Evolutionary conservation across 306 rosid species (phyloP).

Genomic region (Cyclanthera cordifolia): DNA sequence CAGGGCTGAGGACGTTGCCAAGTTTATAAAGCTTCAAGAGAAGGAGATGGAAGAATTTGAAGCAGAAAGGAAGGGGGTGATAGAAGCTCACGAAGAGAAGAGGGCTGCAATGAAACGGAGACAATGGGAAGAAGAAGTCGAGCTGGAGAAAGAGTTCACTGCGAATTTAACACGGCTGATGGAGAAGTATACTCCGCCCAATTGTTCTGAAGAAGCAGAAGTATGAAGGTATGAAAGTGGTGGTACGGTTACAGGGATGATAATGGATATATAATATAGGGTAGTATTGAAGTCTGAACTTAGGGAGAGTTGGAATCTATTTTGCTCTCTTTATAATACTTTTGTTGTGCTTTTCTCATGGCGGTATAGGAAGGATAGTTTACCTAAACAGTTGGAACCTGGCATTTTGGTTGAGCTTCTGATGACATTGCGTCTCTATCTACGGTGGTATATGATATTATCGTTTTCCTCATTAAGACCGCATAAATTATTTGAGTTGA

Average conservation of each 20-base stretch:
- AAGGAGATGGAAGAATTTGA: conserved; percentile 49
- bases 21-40: conserved; percentile 50
- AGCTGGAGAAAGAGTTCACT: conserved; percentile 39
- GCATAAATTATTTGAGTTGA: neutral
- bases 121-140: conserved; percentile 56
- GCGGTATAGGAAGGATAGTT: neutral
- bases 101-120: conserved; percentile 32
- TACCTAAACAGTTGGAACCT: neutral
- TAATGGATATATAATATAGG: neutral
- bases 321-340: neutral
- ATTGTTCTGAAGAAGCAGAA: neutral
- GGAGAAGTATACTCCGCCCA: conserved; percentile 41
- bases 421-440: neutral
- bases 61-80: conserved; percentile 35
- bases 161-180: conserved; percentile 36
- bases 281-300: neutral
- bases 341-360: neutral
- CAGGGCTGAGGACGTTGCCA: conserved; percentile 35
- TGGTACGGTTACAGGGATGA: neutral
- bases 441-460: neutral
- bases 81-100: conserved; percentile 30
- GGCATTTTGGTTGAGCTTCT: neutral
- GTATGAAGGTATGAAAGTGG: neutral
- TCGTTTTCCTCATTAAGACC: neutral
- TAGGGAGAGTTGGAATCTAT: neutral